A percentile compares a stretch with the other conserved stretches of the same genome.
These are phyloP conservation scores for Starmerella stigmatis DNA, from an alignment of 805 yeast genomes.

Conservation along the genomic window DNA sequence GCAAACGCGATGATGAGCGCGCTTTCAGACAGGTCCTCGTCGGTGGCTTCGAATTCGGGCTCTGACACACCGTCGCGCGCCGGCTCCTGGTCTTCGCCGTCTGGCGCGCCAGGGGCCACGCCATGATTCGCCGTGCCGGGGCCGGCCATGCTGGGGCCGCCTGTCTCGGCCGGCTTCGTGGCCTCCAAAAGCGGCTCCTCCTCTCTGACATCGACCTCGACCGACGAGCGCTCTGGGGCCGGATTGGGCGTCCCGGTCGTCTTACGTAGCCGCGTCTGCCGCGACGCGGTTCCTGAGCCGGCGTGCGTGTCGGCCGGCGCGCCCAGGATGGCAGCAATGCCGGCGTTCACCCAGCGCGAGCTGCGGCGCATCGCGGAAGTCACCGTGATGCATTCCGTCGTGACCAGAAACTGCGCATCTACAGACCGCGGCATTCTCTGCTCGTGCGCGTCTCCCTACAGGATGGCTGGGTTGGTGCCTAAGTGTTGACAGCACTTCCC, in stretches of 20 bases:
- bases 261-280: background rate
- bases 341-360: conserved; percentile 62
- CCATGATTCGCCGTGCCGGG: too few relatives aligned
- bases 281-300: background rate
- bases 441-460: background rate
- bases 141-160: background rate
- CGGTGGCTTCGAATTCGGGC: background rate
- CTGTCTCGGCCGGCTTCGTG: background rate
- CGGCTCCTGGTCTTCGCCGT: too few relatives aligned
- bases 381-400: conserved; percentile 77
- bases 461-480: conserved; percentile 1
- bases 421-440: conserved; percentile 8
- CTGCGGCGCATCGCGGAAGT: conserved; percentile 84
- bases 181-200: background rate
- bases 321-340: conserved; percentile 77
- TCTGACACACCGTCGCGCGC: too few relatives aligned
- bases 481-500: background rate
- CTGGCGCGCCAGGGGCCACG: too few relatives aligned
- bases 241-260: too few relatives aligned
- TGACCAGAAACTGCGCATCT: conserved; percentile 47
- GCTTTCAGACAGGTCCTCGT: conserved; percentile 30
- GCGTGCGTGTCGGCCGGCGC: conserved; percentile 35
- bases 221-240: background rate
- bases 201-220: background rate
- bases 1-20: conserved; percentile 72